Percentiles rank a stretch among this genome's conserved stretches.
phyloP scores from a whole-genome alignment of 2,329 filamentous ascomycete genomes.

The Chrysoporthe cubensis region DNA sequence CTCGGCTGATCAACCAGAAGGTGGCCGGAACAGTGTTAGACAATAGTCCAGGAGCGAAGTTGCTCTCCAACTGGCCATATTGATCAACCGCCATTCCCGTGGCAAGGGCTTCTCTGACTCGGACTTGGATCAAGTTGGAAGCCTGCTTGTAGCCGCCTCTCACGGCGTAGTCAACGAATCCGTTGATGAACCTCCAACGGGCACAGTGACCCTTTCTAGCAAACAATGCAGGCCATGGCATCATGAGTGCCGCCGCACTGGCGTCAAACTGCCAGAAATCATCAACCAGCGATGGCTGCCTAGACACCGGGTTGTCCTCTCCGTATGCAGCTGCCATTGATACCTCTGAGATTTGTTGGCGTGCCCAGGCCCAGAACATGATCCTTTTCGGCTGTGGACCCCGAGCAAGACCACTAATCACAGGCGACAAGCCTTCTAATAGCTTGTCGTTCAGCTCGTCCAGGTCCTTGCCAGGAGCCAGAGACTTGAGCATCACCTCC shows the following conservation, averaged over 20 bases:
- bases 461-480: neutral
- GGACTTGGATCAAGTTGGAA: slow-evolving; percentile 1
- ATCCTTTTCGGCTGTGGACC: neutral
- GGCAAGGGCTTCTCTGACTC: neutral
- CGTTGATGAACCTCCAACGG: neutral
- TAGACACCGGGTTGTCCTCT: neutral
- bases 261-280: neutral
- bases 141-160: neutral
- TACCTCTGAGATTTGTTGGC: neutral
- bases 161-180: neutral
- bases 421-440: neutral
- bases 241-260: neutral
- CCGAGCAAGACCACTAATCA: neutral
- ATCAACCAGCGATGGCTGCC: neutral
- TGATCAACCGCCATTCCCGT: neutral
- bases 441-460: slow-evolving; percentile 6
- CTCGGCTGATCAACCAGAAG: neutral
- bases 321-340: neutral
- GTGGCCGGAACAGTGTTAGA: neutral
- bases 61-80: neutral
- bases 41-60: neutral
- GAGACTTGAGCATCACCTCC: neutral
- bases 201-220: neutral
- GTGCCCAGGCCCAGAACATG: slow-evolving; percentile 1
- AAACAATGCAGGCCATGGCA: neutral